Evolutionary conservation across 805 yeast species (phyloP), one percentile per base, ranked within the genome.

Genomic region (Candida anglica): DNA sequence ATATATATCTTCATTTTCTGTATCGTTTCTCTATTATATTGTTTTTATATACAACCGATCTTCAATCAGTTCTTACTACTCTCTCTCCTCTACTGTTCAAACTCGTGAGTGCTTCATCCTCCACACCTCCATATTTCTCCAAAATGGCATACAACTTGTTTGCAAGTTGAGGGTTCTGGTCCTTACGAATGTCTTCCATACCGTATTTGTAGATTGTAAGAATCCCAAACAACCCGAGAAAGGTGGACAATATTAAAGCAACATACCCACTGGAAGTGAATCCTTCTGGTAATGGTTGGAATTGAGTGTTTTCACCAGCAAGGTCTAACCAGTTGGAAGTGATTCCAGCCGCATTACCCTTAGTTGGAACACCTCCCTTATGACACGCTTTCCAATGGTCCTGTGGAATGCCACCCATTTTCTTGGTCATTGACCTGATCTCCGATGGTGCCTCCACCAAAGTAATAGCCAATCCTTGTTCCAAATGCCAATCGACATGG

Each of bases 401-500:
- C 0, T 58, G 58, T 7, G 77, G 74, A 7, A 37, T 68, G 23
- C 2, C 33, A 32, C 19, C 42, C n/a, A n/a, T n/a, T 66, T 14
- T 58, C 59, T 9, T 11, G 23, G 23, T 11, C 10, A 11, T 11
- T 21, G 23, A 9, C 58, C 81, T 86, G 32, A 91, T 69, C 37
- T 71, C 71, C 8, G 58, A 46, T 19, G 98, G 98, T 36, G 87
- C 96, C 66, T 91, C 98, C 35, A 91, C 65, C 28, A 93, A 66
- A 8, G 72, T 69, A 36, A 88, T 49, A 9, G 95, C 95, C 50
- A 91, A 74, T 53, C 98, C 98, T 69, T 93, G 98, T 52, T 80
- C 74, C 71, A 91, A 75, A 68, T 93, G 98, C 98, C 98, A 91
- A 60, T 93, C 98, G 52, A 93, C 84, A 60, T 91, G 98, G 65